Conservation (phyloP, 208 protist species). For the Leishmania guyanensis region DNA sequence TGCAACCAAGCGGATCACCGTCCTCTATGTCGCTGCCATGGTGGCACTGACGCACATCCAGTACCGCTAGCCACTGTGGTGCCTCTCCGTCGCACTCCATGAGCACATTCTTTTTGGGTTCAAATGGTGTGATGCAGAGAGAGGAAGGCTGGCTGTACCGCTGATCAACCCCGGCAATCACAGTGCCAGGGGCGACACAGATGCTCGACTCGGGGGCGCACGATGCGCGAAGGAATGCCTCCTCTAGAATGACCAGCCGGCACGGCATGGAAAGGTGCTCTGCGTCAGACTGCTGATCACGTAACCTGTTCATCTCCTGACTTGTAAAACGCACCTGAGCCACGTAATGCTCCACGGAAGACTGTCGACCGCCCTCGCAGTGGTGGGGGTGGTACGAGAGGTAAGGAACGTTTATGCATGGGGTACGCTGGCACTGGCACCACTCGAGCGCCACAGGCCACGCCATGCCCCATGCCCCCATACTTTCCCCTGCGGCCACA, state of each 20-base stretch:
- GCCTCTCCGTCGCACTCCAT: not conserved
- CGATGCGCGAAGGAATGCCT: conserved; percentile 17
- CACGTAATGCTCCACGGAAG: conserved; percentile 25
- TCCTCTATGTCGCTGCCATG: not conserved
- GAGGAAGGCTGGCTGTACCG: conserved; percentile 22
- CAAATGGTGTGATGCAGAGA: conserved; percentile 10
- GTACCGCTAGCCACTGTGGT: conserved; percentile 19
- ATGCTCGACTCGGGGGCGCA: conserved; percentile 18
- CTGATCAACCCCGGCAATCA: conserved; percentile 65
- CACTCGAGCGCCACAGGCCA: conserved; percentile 41
- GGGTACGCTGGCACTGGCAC: conserved; percentile 10
- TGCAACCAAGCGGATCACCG: not conserved
- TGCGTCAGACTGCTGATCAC: not conserved
- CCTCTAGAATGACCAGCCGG: conserved; percentile 40
- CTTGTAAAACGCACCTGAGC: conserved; percentile 24
- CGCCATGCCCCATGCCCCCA: conserved; percentile 55
- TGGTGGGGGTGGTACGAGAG: not conserved
- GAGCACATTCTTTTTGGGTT: not conserved
- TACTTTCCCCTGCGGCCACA: conserved; percentile 31
- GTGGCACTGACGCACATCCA: conserved; percentile 20
- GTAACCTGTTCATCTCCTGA: conserved; percentile 3
- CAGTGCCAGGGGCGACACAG: conserved; percentile 25
- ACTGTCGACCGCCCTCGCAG: not conserved
- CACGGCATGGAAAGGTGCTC: conserved; percentile 16
- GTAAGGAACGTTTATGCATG: conserved; percentile 10